These are phyloP conservation scores for Dioszegia hungarica DNA, from an alignment of 768 basidiomycete genomes.

Conservation along the genomic window DNA sequence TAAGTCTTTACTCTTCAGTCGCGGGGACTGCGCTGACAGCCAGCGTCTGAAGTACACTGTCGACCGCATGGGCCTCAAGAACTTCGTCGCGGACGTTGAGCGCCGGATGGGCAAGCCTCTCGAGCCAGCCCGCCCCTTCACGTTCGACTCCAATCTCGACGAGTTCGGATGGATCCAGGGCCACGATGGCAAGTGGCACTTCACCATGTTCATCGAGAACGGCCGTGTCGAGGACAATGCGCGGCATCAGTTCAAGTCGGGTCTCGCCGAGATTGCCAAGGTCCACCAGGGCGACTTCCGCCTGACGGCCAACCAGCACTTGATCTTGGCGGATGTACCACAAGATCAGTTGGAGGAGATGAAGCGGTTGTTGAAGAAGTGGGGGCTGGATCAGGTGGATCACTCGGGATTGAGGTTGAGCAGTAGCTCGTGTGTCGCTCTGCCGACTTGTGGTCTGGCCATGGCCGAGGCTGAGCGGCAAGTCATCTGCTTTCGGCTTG, in stretches of 20 bases:
- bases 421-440: constrained; percentile 92
- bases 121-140: constrained; percentile 66
- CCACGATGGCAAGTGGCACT: constrained; percentile 81
- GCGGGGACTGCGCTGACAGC: neutral
- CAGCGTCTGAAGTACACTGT: constrained; percentile 90
- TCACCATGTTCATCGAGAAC: constrained; percentile 93
- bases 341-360: constrained; percentile 68
- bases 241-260: constrained; percentile 85
- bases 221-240: constrained; percentile 89
- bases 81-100: constrained; percentile 85
- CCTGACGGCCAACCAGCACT: constrained; percentile 90
- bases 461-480: constrained; percentile 71
- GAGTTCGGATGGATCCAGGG: constrained; percentile 91
- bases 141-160: constrained; percentile 84
- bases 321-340: constrained; percentile 77
- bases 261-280: constrained; percentile 84
- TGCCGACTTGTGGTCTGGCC: constrained; percentile 82
- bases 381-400: constrained; percentile 81
- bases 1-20: constrained; percentile 51
- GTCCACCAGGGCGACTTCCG: constrained; percentile 91
- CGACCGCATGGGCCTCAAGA: constrained; percentile 64
- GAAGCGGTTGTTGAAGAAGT: constrained; percentile 71
- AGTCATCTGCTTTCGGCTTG: neutral
- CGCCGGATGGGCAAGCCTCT: constrained; percentile 74
- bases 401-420: constrained; percentile 75